These are phyloP conservation scores for Salvia miltiorrhiza DNA, from an alignment of 257 asterid species.

Conservation along the genomic window DNA sequence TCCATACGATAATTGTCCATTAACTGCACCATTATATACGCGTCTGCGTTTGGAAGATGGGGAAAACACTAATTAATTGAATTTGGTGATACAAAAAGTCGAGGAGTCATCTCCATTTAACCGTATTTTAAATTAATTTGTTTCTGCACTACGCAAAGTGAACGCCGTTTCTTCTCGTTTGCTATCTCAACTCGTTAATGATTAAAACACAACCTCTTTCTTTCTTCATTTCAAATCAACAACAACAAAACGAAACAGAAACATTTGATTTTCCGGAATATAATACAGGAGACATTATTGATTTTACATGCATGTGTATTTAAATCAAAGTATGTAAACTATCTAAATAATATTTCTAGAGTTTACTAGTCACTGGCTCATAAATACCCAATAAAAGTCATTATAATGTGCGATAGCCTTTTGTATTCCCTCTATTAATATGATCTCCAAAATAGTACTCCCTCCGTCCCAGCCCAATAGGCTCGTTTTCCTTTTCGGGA, in stretches of 20 bases:
- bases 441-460: too few species aligned
- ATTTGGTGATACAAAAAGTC: constrained; percentile 8
- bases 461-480: too few species aligned
- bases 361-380: too few species aligned
- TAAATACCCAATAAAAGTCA: too few species aligned
- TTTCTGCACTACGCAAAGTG: constrained; percentile 21
- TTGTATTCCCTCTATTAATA: too few species aligned
- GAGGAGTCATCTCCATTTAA: not conserved
- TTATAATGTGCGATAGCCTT: too few species aligned
- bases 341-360: too few species aligned
- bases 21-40: constrained; percentile 8
- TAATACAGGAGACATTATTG: too few species aligned
- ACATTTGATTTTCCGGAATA: too few species aligned
- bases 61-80: constrained; percentile 1
- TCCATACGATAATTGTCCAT: constrained; percentile 7
- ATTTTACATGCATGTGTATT: not conserved
- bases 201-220: not conserved
- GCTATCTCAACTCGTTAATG: not conserved
- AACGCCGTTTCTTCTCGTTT: not conserved
- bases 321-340: too few species aligned
- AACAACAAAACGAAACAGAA: not conserved
- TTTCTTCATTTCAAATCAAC: not conserved
- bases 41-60: constrained; percentile 14
- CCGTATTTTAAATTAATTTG: not conserved
- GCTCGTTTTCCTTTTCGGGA: too few species aligned